Conservation (phyloP, 805 yeast genomes). For the Suhomyces xylopsoci region DNA sequence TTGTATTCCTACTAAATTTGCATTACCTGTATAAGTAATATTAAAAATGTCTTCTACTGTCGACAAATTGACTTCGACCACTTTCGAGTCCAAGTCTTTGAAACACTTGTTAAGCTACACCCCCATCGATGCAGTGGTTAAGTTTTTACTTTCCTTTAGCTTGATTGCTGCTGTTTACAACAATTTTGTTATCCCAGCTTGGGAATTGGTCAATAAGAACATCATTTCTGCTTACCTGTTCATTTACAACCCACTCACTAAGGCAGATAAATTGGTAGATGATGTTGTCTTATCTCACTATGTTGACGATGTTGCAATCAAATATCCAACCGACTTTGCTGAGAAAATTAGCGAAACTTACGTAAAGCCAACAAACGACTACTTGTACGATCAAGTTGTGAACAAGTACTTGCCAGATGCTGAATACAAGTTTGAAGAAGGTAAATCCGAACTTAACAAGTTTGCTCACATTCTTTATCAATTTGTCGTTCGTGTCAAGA, state of each 20-base stretch:
- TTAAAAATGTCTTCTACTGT: slow-evolving; percentile 6
- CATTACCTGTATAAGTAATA: background rate
- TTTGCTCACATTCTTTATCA: slow-evolving; percentile 20
- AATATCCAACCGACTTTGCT: slow-evolving; percentile 4
- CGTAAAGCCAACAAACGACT: slow-evolving; percentile 25
- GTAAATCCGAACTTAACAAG: slow-evolving; percentile 18
- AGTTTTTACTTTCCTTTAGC: slow-evolving; percentile 23
- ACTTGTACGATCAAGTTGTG: slow-evolving; percentile 11
- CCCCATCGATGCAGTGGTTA: slow-evolving; percentile 19
- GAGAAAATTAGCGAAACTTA: slow-evolving; percentile 7
- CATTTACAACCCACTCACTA: slow-evolving; percentile 13
- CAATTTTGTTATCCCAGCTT: slow-evolving; percentile 19
- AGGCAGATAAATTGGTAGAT: slow-evolving; percentile 10
- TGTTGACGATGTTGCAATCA: slow-evolving; percentile 10
- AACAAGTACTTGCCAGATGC: slow-evolving; percentile 27
- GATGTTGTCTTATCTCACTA: slow-evolving; percentile 9
- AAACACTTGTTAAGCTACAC: slow-evolving; percentile 33
- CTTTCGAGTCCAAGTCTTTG: slow-evolving; percentile 31
- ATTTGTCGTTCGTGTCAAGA: slow-evolving; percentile 19
- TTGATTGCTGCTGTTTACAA: slow-evolving; percentile 22
- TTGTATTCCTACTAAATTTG: background rate
- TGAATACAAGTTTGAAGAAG: slow-evolving; percentile 21
- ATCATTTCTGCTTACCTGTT: slow-evolving; percentile 17
- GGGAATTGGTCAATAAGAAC: slow-evolving; percentile 19
- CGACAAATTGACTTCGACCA: slow-evolving; percentile 12